Percentiles rank a stretch among this genome's conserved stretches.
These are phyloP conservation scores for Quercus aquifolioides DNA, from an alignment of 306 rosid species.

Conservation along the genomic window DNA sequence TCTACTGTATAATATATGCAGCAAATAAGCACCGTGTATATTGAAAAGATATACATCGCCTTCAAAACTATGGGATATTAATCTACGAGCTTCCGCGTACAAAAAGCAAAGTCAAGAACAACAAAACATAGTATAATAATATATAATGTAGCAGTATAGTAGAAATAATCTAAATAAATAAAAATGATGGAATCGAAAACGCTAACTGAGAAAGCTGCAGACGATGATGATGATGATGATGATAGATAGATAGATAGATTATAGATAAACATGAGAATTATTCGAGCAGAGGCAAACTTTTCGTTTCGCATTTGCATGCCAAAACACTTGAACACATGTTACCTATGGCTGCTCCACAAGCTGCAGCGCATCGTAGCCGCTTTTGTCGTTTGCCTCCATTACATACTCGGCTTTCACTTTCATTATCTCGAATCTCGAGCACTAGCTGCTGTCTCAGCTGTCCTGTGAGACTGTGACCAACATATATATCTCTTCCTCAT, in stretches of 20 bases:
- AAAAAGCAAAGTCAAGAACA: too few species aligned
- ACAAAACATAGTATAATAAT: too few species aligned
- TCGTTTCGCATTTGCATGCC: not conserved
- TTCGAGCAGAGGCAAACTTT: not conserved
- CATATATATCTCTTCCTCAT: too few species aligned
- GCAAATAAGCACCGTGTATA: too few species aligned
- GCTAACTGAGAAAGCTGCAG: not conserved
- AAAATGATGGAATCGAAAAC: not conserved
- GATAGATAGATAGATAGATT: not conserved
- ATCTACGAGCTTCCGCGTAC: too few species aligned
- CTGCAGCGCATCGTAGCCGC: conserved; percentile 49
- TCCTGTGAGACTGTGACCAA: too few species aligned
- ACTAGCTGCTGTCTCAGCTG: too few species aligned
- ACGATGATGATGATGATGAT: not conserved
- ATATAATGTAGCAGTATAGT: too few species aligned
- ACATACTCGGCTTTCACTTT: not conserved
- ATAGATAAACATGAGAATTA: conserved; percentile 21
- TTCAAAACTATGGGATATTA: too few species aligned
- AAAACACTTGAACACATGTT: not conserved
- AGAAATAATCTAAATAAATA: too few species aligned
- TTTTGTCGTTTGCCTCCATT: conserved; percentile 14
- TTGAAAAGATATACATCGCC: too few species aligned
- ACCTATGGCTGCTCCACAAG: not conserved
- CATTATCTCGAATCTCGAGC: not conserved
- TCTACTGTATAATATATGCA: too few species aligned